Conservation (phyloP, 768 basidiomycete genomes). For the Sarcodon sp. region DNA sequence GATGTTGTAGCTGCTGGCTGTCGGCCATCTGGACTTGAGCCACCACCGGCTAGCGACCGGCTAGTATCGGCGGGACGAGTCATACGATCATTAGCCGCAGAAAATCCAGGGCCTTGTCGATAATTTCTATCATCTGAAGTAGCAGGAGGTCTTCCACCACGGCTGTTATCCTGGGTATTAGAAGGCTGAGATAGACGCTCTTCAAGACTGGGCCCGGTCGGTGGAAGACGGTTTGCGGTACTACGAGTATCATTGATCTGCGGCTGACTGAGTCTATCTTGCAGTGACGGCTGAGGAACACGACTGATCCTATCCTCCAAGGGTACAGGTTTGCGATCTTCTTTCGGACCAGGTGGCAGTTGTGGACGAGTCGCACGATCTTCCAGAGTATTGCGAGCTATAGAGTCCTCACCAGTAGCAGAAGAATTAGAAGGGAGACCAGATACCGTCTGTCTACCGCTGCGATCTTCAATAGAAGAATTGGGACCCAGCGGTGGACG, state of each 20-base stretch:
- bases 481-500: constrained; percentile 7
- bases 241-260: constrained; percentile 2
- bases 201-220: constrained; percentile 9
- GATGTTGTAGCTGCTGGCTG: constrained; percentile 5
- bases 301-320: constrained; percentile 14
- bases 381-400: constrained; percentile 4
- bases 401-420: constrained; percentile 1
- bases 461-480: constrained; percentile 4
- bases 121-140: not conserved
- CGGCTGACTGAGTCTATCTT: constrained; percentile 12
- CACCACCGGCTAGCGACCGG: constrained; percentile 3
- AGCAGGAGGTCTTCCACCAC: constrained; percentile 4
- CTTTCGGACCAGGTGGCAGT: constrained; percentile 6
- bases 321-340: constrained; percentile 4
- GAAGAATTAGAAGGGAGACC: constrained; percentile 8
- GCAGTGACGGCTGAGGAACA: constrained; percentile 8
- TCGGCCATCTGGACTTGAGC: constrained; percentile 3
- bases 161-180: constrained; percentile 7
- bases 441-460: not conserved
- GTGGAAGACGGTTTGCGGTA: constrained; percentile 2
- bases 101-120: not conserved
- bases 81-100: constrained; percentile 6
- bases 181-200: constrained; percentile 11
- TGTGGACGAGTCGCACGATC: constrained; percentile 6
- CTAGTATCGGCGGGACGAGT: constrained; percentile 5